Percentiles rank a stretch among this genome's conserved stretches.
Evolutionary conservation across 1,139 yeast species (phyloP).

Genomic region (Meyerozyma athensensis): DNA sequence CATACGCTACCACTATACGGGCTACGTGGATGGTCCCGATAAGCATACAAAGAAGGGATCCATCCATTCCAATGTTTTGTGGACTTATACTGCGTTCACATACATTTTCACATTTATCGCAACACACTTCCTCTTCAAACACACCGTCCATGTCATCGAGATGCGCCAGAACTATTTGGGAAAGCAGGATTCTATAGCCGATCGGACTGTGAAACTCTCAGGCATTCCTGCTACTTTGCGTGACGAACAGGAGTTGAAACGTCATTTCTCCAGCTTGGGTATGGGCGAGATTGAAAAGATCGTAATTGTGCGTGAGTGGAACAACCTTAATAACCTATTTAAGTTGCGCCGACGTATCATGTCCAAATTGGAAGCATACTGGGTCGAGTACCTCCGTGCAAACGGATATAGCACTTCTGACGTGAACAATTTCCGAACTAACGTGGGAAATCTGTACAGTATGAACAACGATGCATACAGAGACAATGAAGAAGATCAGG

Average conservation of each 20-base stretch:
- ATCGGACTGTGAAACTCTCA: slow-evolving; percentile 80
- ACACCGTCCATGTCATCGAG: slow-evolving; percentile 65
- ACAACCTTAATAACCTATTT: slow-evolving; percentile 59
- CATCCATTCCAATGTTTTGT: slow-evolving; percentile 14
- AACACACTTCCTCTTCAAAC: slow-evolving; percentile 55
- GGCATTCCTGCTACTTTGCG: slow-evolving; percentile 88
- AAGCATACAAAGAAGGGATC: background rate
- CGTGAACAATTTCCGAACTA: slow-evolving; percentile 15
- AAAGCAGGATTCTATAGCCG: slow-evolving; percentile 84
- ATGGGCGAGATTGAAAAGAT: slow-evolving; percentile 77
- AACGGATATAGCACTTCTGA: slow-evolving; percentile 23
- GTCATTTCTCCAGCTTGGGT: slow-evolving; percentile 70
- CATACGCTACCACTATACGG: slow-evolving; percentile 64
- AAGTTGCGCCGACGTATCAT: slow-evolving; percentile 52
- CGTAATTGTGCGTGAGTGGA: slow-evolving; percentile 85
- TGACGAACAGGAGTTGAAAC: slow-evolving; percentile 59
- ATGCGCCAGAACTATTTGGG: slow-evolving; percentile 84
- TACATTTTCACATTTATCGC: slow-evolving; percentile 76
- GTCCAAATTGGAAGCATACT: slow-evolving; percentile 58
- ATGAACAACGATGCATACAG: slow-evolving; percentile 15
- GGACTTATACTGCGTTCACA: slow-evolving; percentile 77
- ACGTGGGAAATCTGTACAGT: slow-evolving; percentile 25
- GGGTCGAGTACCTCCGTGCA: slow-evolving; percentile 66
- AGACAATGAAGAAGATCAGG: slow-evolving; percentile 12
- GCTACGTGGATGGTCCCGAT: slow-evolving; percentile 44